phyloP scores from a whole-genome alignment of 2,329 filamentous ascomycete genomes.

The Plectosphaerella cucumerina region DNA sequence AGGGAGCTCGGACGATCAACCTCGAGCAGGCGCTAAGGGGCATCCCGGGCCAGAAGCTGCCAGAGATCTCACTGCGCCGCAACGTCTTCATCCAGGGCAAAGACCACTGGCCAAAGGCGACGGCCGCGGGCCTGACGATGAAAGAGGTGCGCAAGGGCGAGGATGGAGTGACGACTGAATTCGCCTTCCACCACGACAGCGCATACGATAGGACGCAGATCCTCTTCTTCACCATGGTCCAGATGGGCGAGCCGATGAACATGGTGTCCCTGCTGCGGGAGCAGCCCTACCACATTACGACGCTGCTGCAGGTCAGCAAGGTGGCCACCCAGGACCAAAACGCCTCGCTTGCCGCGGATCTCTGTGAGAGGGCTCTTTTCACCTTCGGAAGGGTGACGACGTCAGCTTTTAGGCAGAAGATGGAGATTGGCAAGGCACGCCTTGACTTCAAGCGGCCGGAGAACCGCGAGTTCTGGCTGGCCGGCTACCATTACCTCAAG shows the following conservation, averaged over 20 bases:
- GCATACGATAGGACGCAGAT: slow-evolving; percentile 71
- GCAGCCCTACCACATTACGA: slow-evolving; percentile 79
- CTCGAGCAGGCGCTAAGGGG: slow-evolving; percentile 51
- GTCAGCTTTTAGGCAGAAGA: slow-evolving; percentile 71
- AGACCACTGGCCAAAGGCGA: slow-evolving; percentile 78
- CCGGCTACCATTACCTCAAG: slow-evolving; percentile 81
- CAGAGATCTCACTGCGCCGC: slow-evolving; percentile 66
- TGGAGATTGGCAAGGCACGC: slow-evolving; percentile 74
- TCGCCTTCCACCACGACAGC: slow-evolving; percentile 70
- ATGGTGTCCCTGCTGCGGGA: slow-evolving; percentile 67
- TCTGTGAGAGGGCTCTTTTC: slow-evolving; percentile 88
- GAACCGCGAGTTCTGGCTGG: slow-evolving; percentile 90
- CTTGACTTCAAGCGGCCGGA: slow-evolving; percentile 78
- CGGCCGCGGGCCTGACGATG: slow-evolving; percentile 83
- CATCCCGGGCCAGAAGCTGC: slow-evolving; percentile 59
- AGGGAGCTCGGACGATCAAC: slow-evolving; percentile 44
- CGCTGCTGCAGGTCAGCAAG: slow-evolving; percentile 87
- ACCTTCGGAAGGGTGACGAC: slow-evolving; percentile 86
- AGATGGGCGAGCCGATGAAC: slow-evolving; percentile 76
- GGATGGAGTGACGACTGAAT: slow-evolving; percentile 60
- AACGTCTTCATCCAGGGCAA: slow-evolving; percentile 86
- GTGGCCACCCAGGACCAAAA: slow-evolving; percentile 91
- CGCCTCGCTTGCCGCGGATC: slow-evolving; percentile 76
- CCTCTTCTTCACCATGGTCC: slow-evolving; percentile 75
- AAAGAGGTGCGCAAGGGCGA: slow-evolving; percentile 41